phyloP scores from a whole-genome alignment of 768 basidiomycete species.

The Cystobasidium tubakii region DNA sequence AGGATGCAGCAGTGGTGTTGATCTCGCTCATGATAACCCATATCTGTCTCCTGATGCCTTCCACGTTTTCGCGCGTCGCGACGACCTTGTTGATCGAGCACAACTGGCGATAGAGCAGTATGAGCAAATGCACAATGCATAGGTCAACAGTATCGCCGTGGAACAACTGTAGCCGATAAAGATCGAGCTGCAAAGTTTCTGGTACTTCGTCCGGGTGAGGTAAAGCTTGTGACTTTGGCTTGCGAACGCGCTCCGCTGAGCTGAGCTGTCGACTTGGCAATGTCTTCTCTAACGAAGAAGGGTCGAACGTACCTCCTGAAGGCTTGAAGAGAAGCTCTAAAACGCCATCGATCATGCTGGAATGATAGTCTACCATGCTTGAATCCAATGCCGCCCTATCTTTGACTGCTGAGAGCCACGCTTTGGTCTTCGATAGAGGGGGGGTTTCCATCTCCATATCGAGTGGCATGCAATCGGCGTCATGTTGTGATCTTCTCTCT shows the following conservation, averaged over 20 bases:
- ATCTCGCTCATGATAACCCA: slow-evolving; percentile 55
- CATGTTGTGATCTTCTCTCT: not conserved
- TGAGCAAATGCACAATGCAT: slow-evolving; percentile 69
- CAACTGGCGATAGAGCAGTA: slow-evolving; percentile 73
- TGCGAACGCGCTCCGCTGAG: slow-evolving; percentile 41
- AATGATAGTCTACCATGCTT: not conserved
- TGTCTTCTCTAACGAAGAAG: not conserved
- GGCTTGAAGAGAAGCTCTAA: slow-evolving; percentile 62
- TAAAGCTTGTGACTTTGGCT: not conserved
- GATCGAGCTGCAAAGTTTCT: slow-evolving; percentile 80
- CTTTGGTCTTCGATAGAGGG: slow-evolving; percentile 18
- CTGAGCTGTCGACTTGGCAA: not conserved
- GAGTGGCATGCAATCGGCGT: not conserved
- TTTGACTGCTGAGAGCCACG: slow-evolving; percentile 52
- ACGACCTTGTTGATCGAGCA: slow-evolving; percentile 48
- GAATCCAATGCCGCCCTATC: slow-evolving; percentile 54
- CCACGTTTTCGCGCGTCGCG: slow-evolving; percentile 52
- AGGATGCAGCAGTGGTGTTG: slow-evolving; percentile 16
- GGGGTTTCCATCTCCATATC: not conserved
- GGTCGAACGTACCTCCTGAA: not conserved
- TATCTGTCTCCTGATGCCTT: slow-evolving; percentile 67
- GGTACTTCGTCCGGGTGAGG: slow-evolving; percentile 51
- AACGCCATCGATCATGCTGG: slow-evolving; percentile 45
- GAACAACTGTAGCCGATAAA: slow-evolving; percentile 61
- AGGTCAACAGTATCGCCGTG: slow-evolving; percentile 69